Percentiles rank a stretch among this genome's conserved stretches.
phyloP scores from a whole-genome alignment of 139 green algal species.

The Picocystis salinarum region DNA sequence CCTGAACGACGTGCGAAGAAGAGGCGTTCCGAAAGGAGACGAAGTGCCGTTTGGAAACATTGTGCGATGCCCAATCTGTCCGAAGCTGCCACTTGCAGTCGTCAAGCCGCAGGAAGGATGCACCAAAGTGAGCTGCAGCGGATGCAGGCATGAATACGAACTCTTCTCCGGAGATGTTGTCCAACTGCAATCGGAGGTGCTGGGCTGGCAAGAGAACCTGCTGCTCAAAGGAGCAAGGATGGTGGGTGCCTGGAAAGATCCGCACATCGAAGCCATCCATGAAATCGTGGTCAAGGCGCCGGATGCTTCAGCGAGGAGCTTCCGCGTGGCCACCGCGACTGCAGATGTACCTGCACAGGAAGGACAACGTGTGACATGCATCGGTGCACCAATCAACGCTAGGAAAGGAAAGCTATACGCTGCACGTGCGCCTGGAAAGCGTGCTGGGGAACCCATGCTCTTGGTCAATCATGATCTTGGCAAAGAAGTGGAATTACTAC shows the following conservation, averaged over 20 bases:
- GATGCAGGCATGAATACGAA: constrained; percentile 61
- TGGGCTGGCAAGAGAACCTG: constrained; percentile 21
- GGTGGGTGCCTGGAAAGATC: constrained; percentile 22
- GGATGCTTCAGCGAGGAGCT: constrained; percentile 40
- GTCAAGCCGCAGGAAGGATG: constrained; percentile 67
- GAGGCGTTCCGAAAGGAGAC: constrained; percentile 28
- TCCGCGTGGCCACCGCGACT: constrained; percentile 51
- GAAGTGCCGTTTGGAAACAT: constrained; percentile 54
- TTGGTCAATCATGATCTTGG: constrained; percentile 56
- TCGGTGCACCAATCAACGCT: constrained; percentile 32
- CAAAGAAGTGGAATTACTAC: constrained; percentile 24
- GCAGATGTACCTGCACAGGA: constrained; percentile 52
- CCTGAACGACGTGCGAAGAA: constrained; percentile 27
- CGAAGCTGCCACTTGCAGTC: constrained; percentile 44
- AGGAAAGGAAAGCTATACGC: constrained; percentile 5
- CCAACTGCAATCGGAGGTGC: constrained; percentile 29
- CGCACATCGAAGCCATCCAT: constrained; percentile 45
- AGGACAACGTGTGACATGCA: constrained; percentile 53
- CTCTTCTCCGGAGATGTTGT: constrained; percentile 49
- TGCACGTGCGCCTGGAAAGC: constrained; percentile 23
- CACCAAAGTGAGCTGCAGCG: constrained; percentile 5
- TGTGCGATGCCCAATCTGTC: constrained; percentile 42
- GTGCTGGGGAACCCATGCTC: constrained; percentile 53
- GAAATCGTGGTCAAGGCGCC: constrained; percentile 50
- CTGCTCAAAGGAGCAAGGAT: constrained; percentile 20